These are phyloP conservation scores for Exophiala lecanii-corni DNA, from an alignment of 2,329 filamentous ascomycete species.

Conservation along the genomic window DNA sequence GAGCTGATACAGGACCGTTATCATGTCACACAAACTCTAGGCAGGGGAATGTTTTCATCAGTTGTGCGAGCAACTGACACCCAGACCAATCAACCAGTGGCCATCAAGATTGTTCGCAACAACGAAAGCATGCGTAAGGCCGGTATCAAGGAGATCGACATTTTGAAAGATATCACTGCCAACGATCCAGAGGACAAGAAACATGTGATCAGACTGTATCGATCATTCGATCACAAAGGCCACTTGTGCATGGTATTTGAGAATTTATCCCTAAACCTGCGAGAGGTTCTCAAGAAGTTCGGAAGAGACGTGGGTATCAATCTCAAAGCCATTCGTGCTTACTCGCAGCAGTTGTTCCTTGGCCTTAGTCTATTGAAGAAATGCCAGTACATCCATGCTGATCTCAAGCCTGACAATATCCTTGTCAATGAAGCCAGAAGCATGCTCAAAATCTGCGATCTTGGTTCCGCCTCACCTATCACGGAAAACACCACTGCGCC, in stretches of 20 bases:
- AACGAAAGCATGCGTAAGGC: conserved; percentile 90
- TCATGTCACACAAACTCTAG: conserved; percentile 79
- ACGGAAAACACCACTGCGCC: conserved; percentile 89
- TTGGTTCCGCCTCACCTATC: conserved; percentile 90
- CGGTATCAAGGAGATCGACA: conserved; percentile 89
- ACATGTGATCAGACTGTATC: conserved; percentile 82
- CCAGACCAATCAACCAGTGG: conserved; percentile 70
- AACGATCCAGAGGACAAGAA: conserved; percentile 85
- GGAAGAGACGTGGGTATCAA: conserved; percentile 93
- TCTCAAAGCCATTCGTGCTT: conserved; percentile 76
- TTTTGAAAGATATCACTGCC: conserved; percentile 79
- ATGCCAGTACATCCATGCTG: conserved; percentile 89
- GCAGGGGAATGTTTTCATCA: conserved; percentile 93
- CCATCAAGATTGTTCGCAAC: conserved; percentile 96
- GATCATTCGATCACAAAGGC: conserved; percentile 87
- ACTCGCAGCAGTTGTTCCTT: conserved; percentile 91
- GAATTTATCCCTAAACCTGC: conserved; percentile 83
- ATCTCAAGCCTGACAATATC: conserved; percentile 97
- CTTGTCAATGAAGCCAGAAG: conserved; percentile 81
- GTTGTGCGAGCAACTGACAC: conserved; percentile 85
- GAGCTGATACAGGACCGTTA: conserved; percentile 87
- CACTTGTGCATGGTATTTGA: conserved; percentile 98
- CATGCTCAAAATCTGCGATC: conserved; percentile 87
- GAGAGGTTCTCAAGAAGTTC: conserved; percentile 92
- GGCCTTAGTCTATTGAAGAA: conserved; percentile 82